A percentile compares a stretch with the other conserved stretches of the same genome.
These are phyloP conservation scores for Colletotrichum viniferum DNA, from an alignment of 2,329 filamentous ascomycete genomes.

Conservation along the genomic window DNA sequence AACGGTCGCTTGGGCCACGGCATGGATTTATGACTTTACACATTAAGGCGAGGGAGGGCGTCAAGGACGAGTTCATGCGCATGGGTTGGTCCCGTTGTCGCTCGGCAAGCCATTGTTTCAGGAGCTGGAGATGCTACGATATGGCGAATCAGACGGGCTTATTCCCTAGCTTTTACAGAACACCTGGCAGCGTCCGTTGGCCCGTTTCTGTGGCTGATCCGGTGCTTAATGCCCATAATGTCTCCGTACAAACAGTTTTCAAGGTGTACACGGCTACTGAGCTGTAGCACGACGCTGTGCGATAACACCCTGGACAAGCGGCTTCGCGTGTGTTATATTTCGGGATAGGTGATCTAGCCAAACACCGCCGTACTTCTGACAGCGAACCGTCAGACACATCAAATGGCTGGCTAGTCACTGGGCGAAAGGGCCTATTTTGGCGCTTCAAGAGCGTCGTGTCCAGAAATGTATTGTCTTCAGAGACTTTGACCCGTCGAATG, in stretches of 20 bases:
- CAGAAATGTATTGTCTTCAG: background rate
- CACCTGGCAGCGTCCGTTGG: background rate
- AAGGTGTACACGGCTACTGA: background rate
- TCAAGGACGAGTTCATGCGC: background rate
- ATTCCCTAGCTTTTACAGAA: background rate
- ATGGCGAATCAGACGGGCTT: background rate
- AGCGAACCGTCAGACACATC: background rate
- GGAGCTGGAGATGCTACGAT: background rate
- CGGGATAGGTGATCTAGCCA: background rate
- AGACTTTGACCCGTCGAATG: background rate
- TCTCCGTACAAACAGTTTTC: background rate
- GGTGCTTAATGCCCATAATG: background rate
- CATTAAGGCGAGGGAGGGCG: background rate
- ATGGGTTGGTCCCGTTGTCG: background rate
- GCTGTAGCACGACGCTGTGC: background rate
- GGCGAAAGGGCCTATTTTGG: background rate
- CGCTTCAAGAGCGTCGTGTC: background rate
- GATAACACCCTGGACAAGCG: background rate
- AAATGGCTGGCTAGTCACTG: background rate
- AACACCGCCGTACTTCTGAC: background rate
- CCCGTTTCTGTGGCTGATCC: background rate
- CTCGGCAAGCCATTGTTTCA: background rate
- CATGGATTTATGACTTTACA: background rate
- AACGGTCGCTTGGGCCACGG: background rate
- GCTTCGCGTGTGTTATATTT: background rate